Evolutionary conservation across 2,329 filamentous ascomycete species (phyloP).

Genomic region (Xylariaceae sp.): DNA sequence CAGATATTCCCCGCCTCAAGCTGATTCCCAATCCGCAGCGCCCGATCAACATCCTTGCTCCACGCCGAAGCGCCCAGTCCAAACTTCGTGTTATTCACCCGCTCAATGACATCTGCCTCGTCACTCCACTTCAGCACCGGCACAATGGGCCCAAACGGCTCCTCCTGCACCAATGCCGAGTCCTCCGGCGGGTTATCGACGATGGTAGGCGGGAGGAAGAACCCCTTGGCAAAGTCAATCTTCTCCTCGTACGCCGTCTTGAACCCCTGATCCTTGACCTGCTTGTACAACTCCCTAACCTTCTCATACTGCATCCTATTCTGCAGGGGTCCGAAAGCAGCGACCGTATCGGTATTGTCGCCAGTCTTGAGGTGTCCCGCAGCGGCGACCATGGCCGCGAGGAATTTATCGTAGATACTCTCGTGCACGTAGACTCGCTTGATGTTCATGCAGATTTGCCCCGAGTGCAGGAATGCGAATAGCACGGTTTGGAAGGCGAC

Average conservation of each 20-base stretch:
- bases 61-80: slow-evolving; percentile 54
- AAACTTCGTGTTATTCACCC: slow-evolving; percentile 46
- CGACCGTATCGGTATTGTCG: not conserved
- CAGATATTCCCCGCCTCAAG: slow-evolving; percentile 53
- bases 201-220: slow-evolving; percentile 18
- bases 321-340: slow-evolving; percentile 16
- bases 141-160: slow-evolving; percentile 36
- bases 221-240: slow-evolving; percentile 1
- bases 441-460: slow-evolving; percentile 49
- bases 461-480: slow-evolving; percentile 41
- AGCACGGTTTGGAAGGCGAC: slow-evolving; percentile 34
- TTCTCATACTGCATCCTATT: slow-evolving; percentile 25
- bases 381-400: slow-evolving; percentile 40
- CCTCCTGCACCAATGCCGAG: slow-evolving; percentile 19
- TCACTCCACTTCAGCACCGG: slow-evolving; percentile 41
- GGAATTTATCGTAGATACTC: slow-evolving; percentile 44
- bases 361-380: slow-evolving; percentile 11
- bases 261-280: slow-evolving; percentile 43
- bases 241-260: slow-evolving; percentile 21
- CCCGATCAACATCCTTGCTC: slow-evolving; percentile 45
- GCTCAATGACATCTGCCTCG: slow-evolving; percentile 42
- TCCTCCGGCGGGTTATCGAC: slow-evolving; percentile 23
- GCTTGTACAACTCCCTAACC: slow-evolving; percentile 30
- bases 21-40: slow-evolving; percentile 42
- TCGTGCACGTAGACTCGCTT: slow-evolving; percentile 57